Evolutionary conservation across 305 asterid species (phyloP).

Genomic region (Solanum hybrid): DNA sequence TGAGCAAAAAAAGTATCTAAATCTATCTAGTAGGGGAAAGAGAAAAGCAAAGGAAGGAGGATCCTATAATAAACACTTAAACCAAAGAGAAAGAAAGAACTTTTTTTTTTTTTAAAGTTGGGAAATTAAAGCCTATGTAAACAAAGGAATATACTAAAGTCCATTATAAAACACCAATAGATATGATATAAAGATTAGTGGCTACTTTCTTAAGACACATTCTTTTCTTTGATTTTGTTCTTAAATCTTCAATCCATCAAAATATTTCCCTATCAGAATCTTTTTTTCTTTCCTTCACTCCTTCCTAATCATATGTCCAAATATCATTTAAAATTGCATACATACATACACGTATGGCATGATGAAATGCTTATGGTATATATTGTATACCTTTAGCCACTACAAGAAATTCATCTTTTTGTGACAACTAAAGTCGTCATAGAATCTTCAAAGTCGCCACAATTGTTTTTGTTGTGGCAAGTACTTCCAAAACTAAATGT

Average conservation of each 20-base stretch:
- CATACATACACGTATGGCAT: not conserved
- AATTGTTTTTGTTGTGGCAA: not conserved
- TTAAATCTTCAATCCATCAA: not conserved
- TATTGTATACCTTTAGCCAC: not conserved
- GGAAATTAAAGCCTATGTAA: not conserved
- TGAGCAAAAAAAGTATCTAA: not conserved
- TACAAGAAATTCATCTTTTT: not conserved
- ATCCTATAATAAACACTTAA: not conserved
- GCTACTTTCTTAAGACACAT: not conserved
- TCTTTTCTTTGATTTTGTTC: not conserved
- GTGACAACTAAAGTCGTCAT: no score
- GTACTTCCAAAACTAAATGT: not conserved
- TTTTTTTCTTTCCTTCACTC: not conserved
- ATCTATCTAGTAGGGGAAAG: not conserved
- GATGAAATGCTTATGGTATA: not conserved
- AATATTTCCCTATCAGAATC: not conserved
- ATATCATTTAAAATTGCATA: not conserved
- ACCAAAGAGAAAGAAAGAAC: not conserved
- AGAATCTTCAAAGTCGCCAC: no score
- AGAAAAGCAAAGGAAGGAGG: not conserved
- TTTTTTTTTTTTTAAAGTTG: no score
- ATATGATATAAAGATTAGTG: not conserved
- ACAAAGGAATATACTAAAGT: not conserved
- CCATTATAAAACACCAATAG: not conserved
- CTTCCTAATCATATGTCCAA: not conserved